phyloP scores from a whole-genome alignment of 768 basidiomycete species.

The Gyrodon lividus region DNA sequence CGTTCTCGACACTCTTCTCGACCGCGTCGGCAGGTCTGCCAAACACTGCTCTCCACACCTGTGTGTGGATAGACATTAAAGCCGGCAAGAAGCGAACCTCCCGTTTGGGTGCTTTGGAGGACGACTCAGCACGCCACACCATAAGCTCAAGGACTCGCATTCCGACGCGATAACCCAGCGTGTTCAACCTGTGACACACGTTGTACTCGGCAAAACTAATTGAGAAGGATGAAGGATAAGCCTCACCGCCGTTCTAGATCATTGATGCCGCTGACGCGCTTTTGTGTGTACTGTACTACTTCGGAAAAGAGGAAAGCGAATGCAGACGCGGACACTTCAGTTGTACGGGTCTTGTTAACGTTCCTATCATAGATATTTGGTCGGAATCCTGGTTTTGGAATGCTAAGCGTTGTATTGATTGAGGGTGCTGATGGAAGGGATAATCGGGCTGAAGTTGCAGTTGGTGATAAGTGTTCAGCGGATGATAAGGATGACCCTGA shows the following conservation, averaged over 20 bases:
- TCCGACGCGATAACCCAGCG: slow-evolving; percentile 91
- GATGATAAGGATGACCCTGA: slow-evolving; percentile 56
- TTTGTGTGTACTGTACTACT: slow-evolving; percentile 94
- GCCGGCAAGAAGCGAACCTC: slow-evolving; percentile 89
- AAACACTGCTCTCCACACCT: slow-evolving; percentile 93
- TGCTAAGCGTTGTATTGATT: slow-evolving; percentile 40
- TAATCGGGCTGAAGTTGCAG: slow-evolving; percentile 63
- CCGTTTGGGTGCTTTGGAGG: slow-evolving; percentile 87
- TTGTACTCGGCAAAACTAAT: background rate
- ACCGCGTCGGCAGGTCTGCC: slow-evolving; percentile 92
- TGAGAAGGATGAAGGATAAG: background rate
- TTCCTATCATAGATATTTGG: slow-evolving; percentile 88
- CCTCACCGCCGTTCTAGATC: slow-evolving; percentile 89
- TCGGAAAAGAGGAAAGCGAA: slow-evolving; percentile 93
- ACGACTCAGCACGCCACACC: slow-evolving; percentile 74
- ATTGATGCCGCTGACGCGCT: slow-evolving; percentile 89
- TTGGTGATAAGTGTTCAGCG: slow-evolving; percentile 50
- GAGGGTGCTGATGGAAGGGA: slow-evolving; percentile 60
- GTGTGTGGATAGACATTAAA: slow-evolving; percentile 91
- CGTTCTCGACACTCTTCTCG: slow-evolving; percentile 94
- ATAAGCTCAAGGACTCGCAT: slow-evolving; percentile 83
- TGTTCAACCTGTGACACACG: slow-evolving; percentile 66
- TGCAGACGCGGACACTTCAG: slow-evolving; percentile 81
- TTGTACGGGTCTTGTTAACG: slow-evolving; percentile 80
- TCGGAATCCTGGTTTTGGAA: slow-evolving; percentile 41